Evolutionary conservation across 805 yeast genomes (phyloP).

Genomic region (Jamesozyma spencerorum): DNA sequence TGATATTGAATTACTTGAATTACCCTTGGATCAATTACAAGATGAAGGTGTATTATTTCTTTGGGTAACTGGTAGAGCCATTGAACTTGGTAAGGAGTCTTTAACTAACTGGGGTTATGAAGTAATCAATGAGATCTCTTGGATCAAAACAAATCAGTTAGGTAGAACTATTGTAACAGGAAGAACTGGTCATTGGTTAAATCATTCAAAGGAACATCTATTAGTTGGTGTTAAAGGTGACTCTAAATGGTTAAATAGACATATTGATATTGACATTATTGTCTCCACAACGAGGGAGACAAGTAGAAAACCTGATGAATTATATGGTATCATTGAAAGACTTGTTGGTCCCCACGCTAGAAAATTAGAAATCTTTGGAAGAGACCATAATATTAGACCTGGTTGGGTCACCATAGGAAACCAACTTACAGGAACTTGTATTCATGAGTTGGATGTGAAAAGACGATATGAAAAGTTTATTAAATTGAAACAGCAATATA

Average conservation of each 20-base stretch:
- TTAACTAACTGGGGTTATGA: constrained; percentile 74
- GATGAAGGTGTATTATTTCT: constrained; percentile 74
- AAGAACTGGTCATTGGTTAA: constrained; percentile 93
- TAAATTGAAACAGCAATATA: neutral
- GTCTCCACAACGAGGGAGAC: constrained; percentile 84
- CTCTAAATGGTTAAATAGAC: constrained; percentile 59
- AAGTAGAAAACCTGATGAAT: constrained; percentile 84
- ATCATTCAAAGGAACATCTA: constrained; percentile 88
- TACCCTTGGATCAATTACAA: constrained; percentile 63
- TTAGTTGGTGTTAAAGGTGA: constrained; percentile 78
- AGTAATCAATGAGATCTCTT: constrained; percentile 69
- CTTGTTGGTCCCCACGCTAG: constrained; percentile 68
- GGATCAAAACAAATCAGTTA: constrained; percentile 87
- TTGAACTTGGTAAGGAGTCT: constrained; percentile 77
- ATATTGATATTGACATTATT: constrained; percentile 64
- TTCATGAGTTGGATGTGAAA: constrained; percentile 51
- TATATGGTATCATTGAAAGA: constrained; percentile 77
- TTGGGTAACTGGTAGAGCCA: constrained; percentile 95
- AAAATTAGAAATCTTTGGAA: constrained; percentile 82
- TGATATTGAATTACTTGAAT: constrained; percentile 59
- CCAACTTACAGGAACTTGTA: constrained; percentile 52
- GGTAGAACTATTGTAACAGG: constrained; percentile 89
- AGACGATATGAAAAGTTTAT: constrained; percentile 30
- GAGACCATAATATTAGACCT: constrained; percentile 74
- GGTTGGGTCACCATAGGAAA: constrained; percentile 91